phyloP scores from a whole-genome alignment of 257 asterid species.

The Penstemon newberryi region DNA sequence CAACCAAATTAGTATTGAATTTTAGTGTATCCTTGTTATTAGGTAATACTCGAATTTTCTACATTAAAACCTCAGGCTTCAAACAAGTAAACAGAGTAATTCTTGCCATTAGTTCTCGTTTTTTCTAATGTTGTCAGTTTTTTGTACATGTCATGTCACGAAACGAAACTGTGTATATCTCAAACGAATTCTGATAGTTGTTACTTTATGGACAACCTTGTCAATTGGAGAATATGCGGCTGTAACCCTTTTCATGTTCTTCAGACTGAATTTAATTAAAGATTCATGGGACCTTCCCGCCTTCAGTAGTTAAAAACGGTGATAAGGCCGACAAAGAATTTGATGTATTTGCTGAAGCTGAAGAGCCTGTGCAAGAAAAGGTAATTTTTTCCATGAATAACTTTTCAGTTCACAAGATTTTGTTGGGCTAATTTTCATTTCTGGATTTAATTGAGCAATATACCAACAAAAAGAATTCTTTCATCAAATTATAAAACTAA shows the following conservation, averaged over 20 bases:
- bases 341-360: slow-evolving; percentile 88
- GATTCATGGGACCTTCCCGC: slow-evolving; percentile 95
- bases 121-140: no score
- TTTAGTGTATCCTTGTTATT: no score
- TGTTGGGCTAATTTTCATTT: no score
- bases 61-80: no score
- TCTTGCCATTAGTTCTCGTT: no score
- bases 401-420: not conserved
- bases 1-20: no score
- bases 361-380: slow-evolving; percentile 93
- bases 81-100: no score
- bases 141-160: not conserved
- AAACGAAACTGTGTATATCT: not conserved
- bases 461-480: no score
- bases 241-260: slow-evolving; percentile 88
- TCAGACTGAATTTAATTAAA: slow-evolving; percentile 88
- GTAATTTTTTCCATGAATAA: slow-evolving; percentile 29
- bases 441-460: no score
- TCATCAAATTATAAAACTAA: no score
- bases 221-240: no score
- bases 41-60: no score
- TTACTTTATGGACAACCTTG: slow-evolving; percentile 53
- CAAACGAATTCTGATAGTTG: slow-evolving; percentile 3
- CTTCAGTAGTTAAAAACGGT: slow-evolving; percentile 55
- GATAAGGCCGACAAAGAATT: slow-evolving; percentile 54